phyloP scores from a whole-genome alignment of 371 early-diverging fungal genomes.

The Mortierella sp. region DNA sequence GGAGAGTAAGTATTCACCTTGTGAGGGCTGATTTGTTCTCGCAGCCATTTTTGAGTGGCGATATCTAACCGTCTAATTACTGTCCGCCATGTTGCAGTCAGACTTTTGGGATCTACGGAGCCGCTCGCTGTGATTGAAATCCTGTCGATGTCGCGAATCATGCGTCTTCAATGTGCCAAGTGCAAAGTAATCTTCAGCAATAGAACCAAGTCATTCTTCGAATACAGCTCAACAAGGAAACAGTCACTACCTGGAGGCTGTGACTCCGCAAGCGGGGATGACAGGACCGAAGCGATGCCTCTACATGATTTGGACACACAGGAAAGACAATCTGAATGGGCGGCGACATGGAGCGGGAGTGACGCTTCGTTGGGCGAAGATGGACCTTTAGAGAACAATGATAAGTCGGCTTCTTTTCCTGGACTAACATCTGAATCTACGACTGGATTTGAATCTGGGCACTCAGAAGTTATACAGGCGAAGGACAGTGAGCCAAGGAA shows the following conservation, averaged over 20 bases:
- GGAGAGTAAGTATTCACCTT: slow-evolving; percentile 16
- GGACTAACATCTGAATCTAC: neutral
- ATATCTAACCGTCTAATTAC: neutral
- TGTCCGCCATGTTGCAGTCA: neutral
- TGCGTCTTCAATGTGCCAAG: slow-evolving; percentile 35
- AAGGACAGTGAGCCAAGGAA: neutral
- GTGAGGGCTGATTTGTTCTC: neutral
- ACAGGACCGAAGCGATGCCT: neutral
- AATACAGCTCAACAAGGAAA: neutral
- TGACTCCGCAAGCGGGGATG: neutral
- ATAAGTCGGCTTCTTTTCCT: neutral
- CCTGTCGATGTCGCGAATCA: slow-evolving; percentile 11
- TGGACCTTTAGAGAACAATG: too few relatives aligned
- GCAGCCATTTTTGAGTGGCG: neutral
- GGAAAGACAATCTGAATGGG: neutral
- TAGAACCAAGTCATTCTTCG: slow-evolving; percentile 31
- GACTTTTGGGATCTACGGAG: slow-evolving; percentile 38
- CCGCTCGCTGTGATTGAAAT: slow-evolving; percentile 32
- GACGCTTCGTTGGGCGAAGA: neutral
- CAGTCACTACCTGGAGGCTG: too few relatives aligned
- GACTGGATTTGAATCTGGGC: neutral
- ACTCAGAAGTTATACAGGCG: neutral
- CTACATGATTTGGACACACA: neutral
- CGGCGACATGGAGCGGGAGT: neutral
- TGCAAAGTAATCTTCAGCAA: slow-evolving; percentile 27